Evolutionary conservation across 1,284 basidiomycete species (phyloP).

Genomic region (Ceratobasidium theobromae): DNA sequence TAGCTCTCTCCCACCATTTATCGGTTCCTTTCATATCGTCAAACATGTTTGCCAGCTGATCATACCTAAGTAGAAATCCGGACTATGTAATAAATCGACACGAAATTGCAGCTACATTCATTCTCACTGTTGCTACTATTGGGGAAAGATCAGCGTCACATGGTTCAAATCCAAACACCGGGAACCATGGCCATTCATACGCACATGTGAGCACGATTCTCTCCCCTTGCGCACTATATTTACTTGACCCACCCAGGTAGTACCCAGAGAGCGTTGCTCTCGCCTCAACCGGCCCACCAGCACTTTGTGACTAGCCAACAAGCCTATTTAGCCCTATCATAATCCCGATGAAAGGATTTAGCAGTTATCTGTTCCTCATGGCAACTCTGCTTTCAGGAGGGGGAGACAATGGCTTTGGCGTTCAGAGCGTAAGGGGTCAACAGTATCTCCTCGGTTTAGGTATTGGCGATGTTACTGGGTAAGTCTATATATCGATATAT

Average conservation of each 20-base stretch:
- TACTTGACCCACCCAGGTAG: not conserved
- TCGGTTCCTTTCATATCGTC: no score
- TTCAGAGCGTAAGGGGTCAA: slow-evolving; percentile 1
- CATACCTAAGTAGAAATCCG: no score
- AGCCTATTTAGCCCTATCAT: not conserved
- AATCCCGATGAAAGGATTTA: not conserved
- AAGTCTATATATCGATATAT: not conserved
- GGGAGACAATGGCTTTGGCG: slow-evolving; percentile 1
- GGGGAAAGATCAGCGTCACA: slow-evolving; percentile 17
- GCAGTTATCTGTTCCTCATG: slow-evolving; percentile 2
- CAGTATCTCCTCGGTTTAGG: slow-evolving; percentile 2
- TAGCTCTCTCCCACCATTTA: no score
- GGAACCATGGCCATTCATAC: no score
- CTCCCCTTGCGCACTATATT: not conserved
- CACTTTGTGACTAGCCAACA: slow-evolving; percentile 10
- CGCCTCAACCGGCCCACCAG: slow-evolving; percentile 4
- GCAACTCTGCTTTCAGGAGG: not conserved
- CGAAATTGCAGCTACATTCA: not conserved
- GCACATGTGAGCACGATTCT: slow-evolving; percentile 25
- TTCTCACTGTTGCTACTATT: not conserved
- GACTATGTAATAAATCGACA: not conserved
- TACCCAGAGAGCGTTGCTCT: not conserved
- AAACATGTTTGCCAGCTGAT: no score
- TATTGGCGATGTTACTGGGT: slow-evolving; percentile 40
- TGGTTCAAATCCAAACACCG: not conserved